Evolutionary conservation across 2,329 filamentous ascomycete species (phyloP).

Genomic region (Trichoderma simmonsii): DNA sequence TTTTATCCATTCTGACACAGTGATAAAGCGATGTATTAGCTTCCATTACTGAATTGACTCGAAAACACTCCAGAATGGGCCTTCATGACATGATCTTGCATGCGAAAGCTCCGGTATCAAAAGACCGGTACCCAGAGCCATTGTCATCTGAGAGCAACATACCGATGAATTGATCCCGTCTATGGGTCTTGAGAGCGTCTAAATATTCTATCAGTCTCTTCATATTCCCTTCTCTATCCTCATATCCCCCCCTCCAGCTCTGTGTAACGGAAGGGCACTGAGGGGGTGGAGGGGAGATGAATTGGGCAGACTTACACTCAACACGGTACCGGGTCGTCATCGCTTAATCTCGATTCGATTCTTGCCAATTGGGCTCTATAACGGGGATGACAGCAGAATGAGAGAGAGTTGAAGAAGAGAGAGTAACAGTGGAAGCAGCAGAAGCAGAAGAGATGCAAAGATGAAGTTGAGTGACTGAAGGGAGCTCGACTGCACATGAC

Average conservation of each 20-base stretch:
- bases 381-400: too few relatives aligned
- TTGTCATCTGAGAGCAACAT: slow-evolving; percentile 24
- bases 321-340: slow-evolving; percentile 68
- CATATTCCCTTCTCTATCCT: too few relatives aligned
- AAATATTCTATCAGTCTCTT: slow-evolving; percentile 19
- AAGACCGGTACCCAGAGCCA: background rate
- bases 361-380: background rate
- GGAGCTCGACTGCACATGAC: background rate
- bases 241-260: background rate
- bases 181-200: slow-evolving; percentile 75
- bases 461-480: background rate
- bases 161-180: slow-evolving; percentile 86
- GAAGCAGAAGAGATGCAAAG: background rate
- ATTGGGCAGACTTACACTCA: slow-evolving; percentile 58
- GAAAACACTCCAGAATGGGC: background rate
- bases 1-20: slow-evolving; percentile 82
- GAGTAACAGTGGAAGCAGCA: background rate
- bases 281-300: background rate
- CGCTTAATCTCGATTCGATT: background rate
- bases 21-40: background rate
- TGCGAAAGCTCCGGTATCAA: background rate
- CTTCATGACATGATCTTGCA: background rate
- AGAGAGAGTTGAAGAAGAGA: background rate
- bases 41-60: background rate
- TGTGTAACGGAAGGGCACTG: background rate